Percentiles rank a stretch among this genome's conserved stretches.
Conservation (phyloP, 139 green algal genomes). For the Picochlorum sp. region DNA sequence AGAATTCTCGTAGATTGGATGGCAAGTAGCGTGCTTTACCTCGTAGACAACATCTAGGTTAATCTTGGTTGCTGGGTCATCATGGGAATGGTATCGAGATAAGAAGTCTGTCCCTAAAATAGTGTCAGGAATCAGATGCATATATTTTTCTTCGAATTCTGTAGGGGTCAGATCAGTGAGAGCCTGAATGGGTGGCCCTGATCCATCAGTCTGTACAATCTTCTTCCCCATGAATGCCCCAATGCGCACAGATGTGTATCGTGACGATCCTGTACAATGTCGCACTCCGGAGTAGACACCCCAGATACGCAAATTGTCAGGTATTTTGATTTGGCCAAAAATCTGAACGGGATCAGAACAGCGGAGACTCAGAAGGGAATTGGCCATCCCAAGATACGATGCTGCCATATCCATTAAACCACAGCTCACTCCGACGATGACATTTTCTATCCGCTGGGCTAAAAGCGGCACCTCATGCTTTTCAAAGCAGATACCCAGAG, state of each 20-base stretch:
- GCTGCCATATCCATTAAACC: slow-evolving; percentile 97
- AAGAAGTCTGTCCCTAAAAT: slow-evolving; percentile 67
- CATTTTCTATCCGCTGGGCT: slow-evolving; percentile 87
- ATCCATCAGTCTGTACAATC: slow-evolving; percentile 24
- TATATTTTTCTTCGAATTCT: slow-evolving; percentile 37
- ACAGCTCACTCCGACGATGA: slow-evolving; percentile 82
- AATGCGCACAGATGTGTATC: slow-evolving; percentile 76
- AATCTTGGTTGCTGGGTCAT: slow-evolving; percentile 59
- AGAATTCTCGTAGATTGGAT: slow-evolving; percentile 79
- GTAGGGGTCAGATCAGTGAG: slow-evolving; percentile 45
- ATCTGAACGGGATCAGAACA: slow-evolving; percentile 76
- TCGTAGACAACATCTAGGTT: slow-evolving; percentile 38
- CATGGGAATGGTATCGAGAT: slow-evolving; percentile 44
- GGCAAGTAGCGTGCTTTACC: slow-evolving; percentile 48
- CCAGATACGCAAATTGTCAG: slow-evolving; percentile 57
- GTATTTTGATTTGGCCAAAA: slow-evolving; percentile 52
- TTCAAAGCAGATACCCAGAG: slow-evolving; percentile 36
- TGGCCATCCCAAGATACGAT: slow-evolving; percentile 51
- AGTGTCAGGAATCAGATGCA: slow-evolving; percentile 45
- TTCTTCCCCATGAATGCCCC: slow-evolving; percentile 82
- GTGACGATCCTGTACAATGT: slow-evolving; percentile 72
- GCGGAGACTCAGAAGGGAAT: slow-evolving; percentile 64
- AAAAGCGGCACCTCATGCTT: slow-evolving; percentile 57
- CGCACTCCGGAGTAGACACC: slow-evolving; percentile 81
- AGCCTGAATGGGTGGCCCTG: not conserved